Percentiles rank a stretch among this genome's conserved stretches.
Conservation (phyloP, 345 rosid genomes). For the Trapa incisa region DNA sequence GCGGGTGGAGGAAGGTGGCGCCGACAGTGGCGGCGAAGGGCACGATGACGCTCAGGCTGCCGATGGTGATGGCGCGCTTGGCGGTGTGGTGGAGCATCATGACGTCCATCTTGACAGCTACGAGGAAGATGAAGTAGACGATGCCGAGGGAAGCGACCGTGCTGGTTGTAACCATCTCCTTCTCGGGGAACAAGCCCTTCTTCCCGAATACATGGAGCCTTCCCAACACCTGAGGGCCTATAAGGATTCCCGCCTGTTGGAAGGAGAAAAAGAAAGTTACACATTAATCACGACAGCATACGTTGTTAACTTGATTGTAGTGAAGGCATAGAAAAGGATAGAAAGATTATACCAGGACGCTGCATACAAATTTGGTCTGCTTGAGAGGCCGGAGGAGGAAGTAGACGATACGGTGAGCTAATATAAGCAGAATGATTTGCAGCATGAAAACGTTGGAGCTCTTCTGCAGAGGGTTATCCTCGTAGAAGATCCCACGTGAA, state of each 20-base stretch:
- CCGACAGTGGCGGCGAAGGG: not conserved
- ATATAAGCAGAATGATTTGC: slow-evolving; percentile 8
- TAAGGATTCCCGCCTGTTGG: not conserved
- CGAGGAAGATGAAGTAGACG: slow-evolving; percentile 11
- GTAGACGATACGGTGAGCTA: slow-evolving; percentile 1
- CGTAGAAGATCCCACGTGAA: slow-evolving; percentile 8
- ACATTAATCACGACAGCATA: no score
- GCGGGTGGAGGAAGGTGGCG: not conserved
- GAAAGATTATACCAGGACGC: slow-evolving; percentile 12
- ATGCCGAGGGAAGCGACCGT: slow-evolving; percentile 2
- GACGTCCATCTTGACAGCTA: slow-evolving; percentile 18
- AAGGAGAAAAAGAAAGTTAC: not conserved
- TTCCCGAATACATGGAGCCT: not conserved
- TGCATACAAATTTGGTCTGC: slow-evolving; percentile 17
- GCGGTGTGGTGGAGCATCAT: not conserved
- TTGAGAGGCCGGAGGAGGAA: slow-evolving; percentile 16
- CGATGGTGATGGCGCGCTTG: slow-evolving; percentile 8
- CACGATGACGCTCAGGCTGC: not conserved
- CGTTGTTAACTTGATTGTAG: no score
- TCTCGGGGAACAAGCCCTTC: not conserved
- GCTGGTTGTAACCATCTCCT: not conserved
- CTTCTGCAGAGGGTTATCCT: slow-evolving; percentile 10
- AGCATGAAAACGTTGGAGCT: slow-evolving; percentile 1
- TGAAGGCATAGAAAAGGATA: no score
- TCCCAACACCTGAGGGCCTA: slow-evolving; percentile 18